These are phyloP conservation scores for Rhizophora mangle DNA, from an alignment of 345 rosid genomes.

Conservation along the genomic window DNA sequence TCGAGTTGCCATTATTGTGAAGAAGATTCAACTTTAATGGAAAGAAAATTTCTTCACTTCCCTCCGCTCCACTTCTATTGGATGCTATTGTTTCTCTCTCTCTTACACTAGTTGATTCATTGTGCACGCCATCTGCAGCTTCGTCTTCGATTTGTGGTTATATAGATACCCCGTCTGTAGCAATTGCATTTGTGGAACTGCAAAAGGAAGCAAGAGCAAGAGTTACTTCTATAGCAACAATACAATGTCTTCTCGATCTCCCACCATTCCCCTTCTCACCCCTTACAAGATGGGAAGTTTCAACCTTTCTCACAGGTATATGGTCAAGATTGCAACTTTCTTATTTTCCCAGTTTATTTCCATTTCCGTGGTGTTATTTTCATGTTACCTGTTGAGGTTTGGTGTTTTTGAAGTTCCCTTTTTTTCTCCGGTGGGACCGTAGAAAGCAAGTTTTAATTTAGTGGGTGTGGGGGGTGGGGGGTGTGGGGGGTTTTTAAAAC, in stretches of 20 bases:
- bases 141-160: no score
- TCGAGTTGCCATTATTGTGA: no score
- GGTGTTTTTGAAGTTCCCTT: neutral
- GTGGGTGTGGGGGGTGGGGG: no score
- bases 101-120: no score
- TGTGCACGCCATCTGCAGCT: no score
- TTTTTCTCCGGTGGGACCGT: neutral
- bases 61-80: no score
- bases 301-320: constrained; percentile 8
- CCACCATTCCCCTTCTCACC: constrained; percentile 6
- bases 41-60: neutral
- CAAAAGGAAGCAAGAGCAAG: neutral
- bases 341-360: neutral
- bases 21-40: no score
- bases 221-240: neutral
- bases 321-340: no score
- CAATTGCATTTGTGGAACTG: no score
- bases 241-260: neutral
- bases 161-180: no score
- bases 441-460: neutral
- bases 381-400: neutral
- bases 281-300: constrained; percentile 9
- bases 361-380: neutral
- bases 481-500: no score
- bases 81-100: no score